Percentiles rank a stretch among this genome's conserved stretches.
Conservation (phyloP, 176 grass and related monocot species). For the Themeda triandra region DNA sequence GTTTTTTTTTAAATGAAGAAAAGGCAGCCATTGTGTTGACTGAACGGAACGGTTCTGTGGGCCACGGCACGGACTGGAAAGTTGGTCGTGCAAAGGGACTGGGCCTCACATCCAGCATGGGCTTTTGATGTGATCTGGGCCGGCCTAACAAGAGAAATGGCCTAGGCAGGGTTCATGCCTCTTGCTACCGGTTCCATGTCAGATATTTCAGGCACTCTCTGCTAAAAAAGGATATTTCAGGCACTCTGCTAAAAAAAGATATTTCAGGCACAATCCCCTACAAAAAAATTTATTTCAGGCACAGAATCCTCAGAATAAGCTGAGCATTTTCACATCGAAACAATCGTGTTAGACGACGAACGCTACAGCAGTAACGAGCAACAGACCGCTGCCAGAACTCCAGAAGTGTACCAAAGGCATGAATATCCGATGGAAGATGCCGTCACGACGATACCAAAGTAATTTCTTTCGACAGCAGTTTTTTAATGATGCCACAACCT, state of each 20-base stretch:
- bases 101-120: background rate
- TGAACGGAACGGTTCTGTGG: background rate
- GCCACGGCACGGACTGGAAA: background rate
- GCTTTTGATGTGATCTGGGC: background rate
- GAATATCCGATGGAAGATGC: too few relatives aligned
- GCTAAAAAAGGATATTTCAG: background rate
- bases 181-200: too few relatives aligned
- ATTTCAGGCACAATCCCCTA: background rate
- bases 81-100: background rate
- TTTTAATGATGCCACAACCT: too few relatives aligned
- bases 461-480: background rate
- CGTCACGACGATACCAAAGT: too few relatives aligned
- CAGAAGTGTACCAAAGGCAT: too few relatives aligned
- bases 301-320: background rate
- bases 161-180: too few relatives aligned
- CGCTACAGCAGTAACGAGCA: background rate
- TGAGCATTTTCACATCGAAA: background rate
- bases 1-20: too few relatives aligned
- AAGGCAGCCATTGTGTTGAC: too few relatives aligned
- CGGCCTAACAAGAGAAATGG: background rate
- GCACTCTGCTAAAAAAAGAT: too few relatives aligned
- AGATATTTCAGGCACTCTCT: background rate
- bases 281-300: too few relatives aligned
- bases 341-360: background rate
- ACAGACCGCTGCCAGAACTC: too few relatives aligned